A percentile compares a stretch with the other conserved stretches of the same genome.
Conservation (phyloP, 2,329 filamentous ascomycete species). For the Ophiocordyceps robertsii region DNA sequence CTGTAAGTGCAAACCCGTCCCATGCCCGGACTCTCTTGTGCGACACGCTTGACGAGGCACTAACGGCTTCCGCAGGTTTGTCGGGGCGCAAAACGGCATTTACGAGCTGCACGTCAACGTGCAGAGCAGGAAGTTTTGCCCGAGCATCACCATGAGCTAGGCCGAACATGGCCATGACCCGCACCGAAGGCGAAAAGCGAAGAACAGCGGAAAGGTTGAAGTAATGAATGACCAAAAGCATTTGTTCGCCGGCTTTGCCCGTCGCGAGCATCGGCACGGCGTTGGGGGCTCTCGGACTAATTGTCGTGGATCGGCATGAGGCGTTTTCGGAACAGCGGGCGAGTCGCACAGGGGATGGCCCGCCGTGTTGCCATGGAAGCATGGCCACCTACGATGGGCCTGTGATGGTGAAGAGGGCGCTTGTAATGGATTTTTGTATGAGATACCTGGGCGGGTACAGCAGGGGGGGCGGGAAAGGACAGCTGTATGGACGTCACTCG, state of each 20-base stretch:
- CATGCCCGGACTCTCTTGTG: background rate
- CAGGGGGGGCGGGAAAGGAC: no score
- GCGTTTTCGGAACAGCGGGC: background rate
- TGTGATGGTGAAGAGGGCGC: no score
- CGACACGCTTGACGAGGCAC: background rate
- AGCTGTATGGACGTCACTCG: no score
- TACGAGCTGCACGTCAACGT: slow-evolving; percentile 60
- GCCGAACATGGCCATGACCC: no score
- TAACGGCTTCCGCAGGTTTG: slow-evolving; percentile 29
- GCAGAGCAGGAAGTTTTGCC: slow-evolving; percentile 43
- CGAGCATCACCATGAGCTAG: slow-evolving; percentile 40
- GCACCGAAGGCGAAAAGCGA: background rate
- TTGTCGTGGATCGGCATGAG: background rate
- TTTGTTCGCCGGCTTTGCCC: background rate
- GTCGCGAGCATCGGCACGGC: background rate
- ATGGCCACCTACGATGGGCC: no score
- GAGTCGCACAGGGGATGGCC: background rate
- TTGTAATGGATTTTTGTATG: no score
- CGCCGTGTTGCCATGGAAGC: background rate
- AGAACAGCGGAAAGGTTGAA: background rate
- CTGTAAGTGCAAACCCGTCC: slow-evolving; percentile 34
- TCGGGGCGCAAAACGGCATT: slow-evolving; percentile 58
- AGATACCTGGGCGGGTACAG: no score
- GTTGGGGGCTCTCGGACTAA: background rate
- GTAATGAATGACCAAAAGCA: background rate